phyloP scores from a whole-genome alignment of 2,329 filamentous ascomycete species.

The Fusarium solani-melongenae region DNA sequence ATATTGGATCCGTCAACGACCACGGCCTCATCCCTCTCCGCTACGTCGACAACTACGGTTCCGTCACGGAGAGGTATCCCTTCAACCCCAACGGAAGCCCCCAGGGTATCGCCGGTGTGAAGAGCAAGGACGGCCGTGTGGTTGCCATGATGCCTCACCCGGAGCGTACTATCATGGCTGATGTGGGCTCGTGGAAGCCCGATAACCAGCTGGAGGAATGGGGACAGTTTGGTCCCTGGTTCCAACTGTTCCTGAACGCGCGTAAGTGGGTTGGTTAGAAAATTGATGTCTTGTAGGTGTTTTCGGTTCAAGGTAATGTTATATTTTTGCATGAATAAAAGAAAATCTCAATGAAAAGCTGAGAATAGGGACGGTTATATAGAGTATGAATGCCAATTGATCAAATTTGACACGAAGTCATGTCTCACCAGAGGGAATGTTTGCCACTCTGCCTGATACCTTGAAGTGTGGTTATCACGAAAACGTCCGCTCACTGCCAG shows the following conservation, averaged over 20 bases:
- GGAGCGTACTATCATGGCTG: constrained; percentile 86
- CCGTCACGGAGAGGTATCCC: constrained; percentile 84
- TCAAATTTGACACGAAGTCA: neutral
- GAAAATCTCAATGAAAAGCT: neutral
- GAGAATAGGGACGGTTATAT: neutral
- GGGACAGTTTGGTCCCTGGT: constrained; percentile 88
- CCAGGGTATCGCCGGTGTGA: constrained; percentile 82
- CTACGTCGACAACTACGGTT: constrained; percentile 84
- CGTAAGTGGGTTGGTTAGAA: constrained; percentile 82
- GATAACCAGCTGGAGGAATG: constrained; percentile 68
- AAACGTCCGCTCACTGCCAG: neutral
- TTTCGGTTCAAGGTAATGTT: constrained; percentile 25
- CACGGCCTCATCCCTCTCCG: constrained; percentile 79
- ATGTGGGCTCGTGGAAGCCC: constrained; percentile 81
- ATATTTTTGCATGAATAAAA: constrained; percentile 5
- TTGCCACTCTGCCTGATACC: neutral
- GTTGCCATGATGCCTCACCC: constrained; percentile 94
- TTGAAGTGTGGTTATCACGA: neutral
- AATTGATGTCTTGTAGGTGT: constrained; percentile 21
- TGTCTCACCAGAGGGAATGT: neutral
- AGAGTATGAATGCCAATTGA: neutral
- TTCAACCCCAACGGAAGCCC: constrained; percentile 89
- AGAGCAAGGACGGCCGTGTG: constrained; percentile 81
- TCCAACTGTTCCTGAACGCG: constrained; percentile 86
- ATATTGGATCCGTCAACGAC: constrained; percentile 66